phyloP scores from a whole-genome alignment of 371 early-diverging fungal species.

The Zopfochytrium polystomum region DNA sequence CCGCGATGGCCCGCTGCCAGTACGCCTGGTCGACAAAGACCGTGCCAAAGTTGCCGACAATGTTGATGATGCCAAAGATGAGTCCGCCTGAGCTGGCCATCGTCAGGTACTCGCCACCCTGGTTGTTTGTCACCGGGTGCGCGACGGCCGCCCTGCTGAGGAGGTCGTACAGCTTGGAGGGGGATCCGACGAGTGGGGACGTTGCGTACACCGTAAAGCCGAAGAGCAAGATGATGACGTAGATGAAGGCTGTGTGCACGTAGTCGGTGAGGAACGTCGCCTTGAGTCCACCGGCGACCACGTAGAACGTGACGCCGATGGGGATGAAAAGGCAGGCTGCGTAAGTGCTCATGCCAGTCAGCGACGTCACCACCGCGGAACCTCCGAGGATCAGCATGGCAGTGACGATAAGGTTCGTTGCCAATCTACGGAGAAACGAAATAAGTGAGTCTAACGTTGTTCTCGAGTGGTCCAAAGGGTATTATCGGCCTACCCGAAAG shows the following conservation, averaged over 20 bases:
- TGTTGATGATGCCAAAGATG: constrained; percentile 68
- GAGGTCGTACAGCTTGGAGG: constrained; percentile 63
- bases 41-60: constrained; percentile 72
- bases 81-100: constrained; percentile 62
- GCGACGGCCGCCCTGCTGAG: constrained; percentile 45
- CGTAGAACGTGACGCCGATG: constrained; percentile 64
- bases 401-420: constrained; percentile 55
- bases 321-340: constrained; percentile 68
- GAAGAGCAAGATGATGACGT: constrained; percentile 63
- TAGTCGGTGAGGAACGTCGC: constrained; percentile 73
- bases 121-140: constrained; percentile 59
- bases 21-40: constrained; percentile 72
- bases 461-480: too few relatives aligned
- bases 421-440: too few relatives aligned
- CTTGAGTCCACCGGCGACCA: constrained; percentile 66
- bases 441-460: constrained; percentile 37
- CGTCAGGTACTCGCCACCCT: constrained; percentile 62
- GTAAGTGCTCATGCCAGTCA: constrained; percentile 65
- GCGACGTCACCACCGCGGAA: constrained; percentile 60
- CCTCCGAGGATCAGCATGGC: constrained; percentile 69
- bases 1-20: constrained; percentile 70
- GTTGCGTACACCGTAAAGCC: constrained; percentile 63
- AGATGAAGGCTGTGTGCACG: constrained; percentile 64
- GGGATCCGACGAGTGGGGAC: constrained; percentile 60
- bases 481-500: constrained; percentile 50